Evolutionary conservation across 176 grass and related monocot species (phyloP).

Genomic region (Ensete glaucum): DNA sequence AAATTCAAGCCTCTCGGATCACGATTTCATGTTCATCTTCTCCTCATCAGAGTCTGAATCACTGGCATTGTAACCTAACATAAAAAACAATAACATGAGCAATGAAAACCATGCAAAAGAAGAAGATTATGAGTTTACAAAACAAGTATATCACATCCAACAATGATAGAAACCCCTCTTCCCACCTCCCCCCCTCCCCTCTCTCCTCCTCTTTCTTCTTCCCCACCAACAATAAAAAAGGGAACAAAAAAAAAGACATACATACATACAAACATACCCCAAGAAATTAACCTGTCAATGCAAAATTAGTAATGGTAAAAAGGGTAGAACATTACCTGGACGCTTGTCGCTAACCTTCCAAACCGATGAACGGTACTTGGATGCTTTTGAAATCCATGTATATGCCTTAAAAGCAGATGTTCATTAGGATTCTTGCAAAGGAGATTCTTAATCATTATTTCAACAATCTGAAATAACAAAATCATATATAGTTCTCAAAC

Average conservation of each 20-base stretch:
- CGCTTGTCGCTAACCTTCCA: conserved; percentile 70
- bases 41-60: conserved; percentile 80
- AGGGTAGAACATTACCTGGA: conserved; percentile 43
- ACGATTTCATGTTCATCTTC: conserved; percentile 43
- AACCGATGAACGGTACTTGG: conserved; percentile 62
- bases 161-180: too few relatives aligned
- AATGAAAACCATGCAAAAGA: not conserved
- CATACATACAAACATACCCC: not conserved
- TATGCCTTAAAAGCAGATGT: conserved; percentile 39
- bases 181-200: too few relatives aligned
- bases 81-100: conserved; percentile 13
- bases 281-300: conserved; percentile 6
- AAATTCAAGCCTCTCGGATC: not conserved
- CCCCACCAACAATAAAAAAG: too few relatives aligned
- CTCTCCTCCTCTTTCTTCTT: too few relatives aligned
- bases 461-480: not conserved
- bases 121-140: too few relatives aligned
- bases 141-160: too few relatives aligned
- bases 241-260: not conserved
- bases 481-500: not conserved
- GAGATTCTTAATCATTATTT: not conserved
- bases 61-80: conserved; percentile 86
- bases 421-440: not conserved
- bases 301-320: not conserved
- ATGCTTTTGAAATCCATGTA: conserved; percentile 85